Conservation (phyloP, 2,329 filamentous ascomycete genomes). For the Aspergillus alliaceus region DNA sequence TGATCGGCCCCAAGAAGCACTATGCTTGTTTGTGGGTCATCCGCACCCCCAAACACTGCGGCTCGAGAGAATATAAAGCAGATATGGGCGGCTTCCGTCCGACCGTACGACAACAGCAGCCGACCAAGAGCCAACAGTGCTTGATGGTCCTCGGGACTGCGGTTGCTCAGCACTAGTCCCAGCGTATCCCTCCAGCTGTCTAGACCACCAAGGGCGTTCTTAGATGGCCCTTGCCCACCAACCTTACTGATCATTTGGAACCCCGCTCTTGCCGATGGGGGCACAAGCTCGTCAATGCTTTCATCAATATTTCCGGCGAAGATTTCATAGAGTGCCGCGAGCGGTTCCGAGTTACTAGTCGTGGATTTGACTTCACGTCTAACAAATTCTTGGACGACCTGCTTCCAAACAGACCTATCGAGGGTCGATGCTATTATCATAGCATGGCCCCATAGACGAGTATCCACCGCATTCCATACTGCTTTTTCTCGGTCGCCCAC, state of each 20-base stretch:
- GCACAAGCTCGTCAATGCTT: conserved; percentile 92
- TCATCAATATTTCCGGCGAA: conserved; percentile 93
- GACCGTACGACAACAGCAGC: conserved; percentile 79
- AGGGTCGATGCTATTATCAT: conserved; percentile 84
- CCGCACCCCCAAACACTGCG: conserved; percentile 75
- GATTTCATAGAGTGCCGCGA: conserved; percentile 90
- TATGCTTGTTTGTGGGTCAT: conserved; percentile 76
- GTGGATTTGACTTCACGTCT: conserved; percentile 87
- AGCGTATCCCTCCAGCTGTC: conserved; percentile 95
- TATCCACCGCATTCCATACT: conserved; percentile 90
- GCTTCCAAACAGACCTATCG: conserved; percentile 75
- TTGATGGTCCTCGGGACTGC: conserved; percentile 74
- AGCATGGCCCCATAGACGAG: conserved; percentile 92
- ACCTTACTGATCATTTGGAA: conserved; percentile 83
- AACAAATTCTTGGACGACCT: conserved; percentile 93
- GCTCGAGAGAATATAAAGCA: conserved; percentile 86
- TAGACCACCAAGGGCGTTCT: conserved; percentile 77
- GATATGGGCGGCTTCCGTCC: conserved; percentile 87
- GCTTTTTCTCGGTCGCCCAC: conserved; percentile 85
- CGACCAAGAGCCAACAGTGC: conserved; percentile 79
- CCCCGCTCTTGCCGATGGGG: conserved; percentile 85
- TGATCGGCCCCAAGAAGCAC: conserved; percentile 86
- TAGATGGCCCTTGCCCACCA: conserved; percentile 59
- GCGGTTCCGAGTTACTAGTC: conserved; percentile 76
- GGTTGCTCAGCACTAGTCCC: conserved; percentile 81